phyloP scores from a whole-genome alignment of 2,329 filamentous ascomycete species.

The Periglandula ipomoeae region DNA sequence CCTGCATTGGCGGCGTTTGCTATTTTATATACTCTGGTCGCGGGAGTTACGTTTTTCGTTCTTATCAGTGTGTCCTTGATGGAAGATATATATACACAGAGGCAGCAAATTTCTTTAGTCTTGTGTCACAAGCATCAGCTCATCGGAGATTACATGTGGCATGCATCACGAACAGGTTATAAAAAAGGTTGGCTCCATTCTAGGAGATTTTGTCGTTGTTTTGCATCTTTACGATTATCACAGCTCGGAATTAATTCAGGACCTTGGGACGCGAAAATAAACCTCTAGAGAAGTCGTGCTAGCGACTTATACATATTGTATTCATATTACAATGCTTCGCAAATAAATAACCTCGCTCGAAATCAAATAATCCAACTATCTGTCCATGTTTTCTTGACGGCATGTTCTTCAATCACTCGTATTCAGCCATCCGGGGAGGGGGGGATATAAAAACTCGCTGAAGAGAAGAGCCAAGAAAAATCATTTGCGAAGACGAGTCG shows the following conservation, averaged over 20 bases:
- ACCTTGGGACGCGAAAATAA: background rate
- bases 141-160: background rate
- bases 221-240: background rate
- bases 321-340: background rate
- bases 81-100: background rate
- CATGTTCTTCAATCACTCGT: too few relatives aligned
- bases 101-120: background rate
- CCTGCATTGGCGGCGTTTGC: background rate
- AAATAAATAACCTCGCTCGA: too few relatives aligned
- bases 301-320: background rate
- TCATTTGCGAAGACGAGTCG: conserved; percentile 1
- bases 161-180: background rate
- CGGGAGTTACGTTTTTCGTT: background rate
- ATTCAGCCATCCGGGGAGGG: too few relatives aligned
- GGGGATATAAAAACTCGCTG: background rate
- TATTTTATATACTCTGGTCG: background rate
- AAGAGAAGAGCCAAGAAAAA: too few relatives aligned
- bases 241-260: background rate
- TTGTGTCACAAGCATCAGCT: background rate
- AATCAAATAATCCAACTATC: too few relatives aligned
- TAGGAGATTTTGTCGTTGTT: background rate
- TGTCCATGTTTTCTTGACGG: too few relatives aligned
- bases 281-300: background rate
- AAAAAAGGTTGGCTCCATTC: background rate
- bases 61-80: background rate